A percentile compares a stretch with the other conserved stretches of the same genome.
Evolutionary conservation across 768 basidiomycete species (phyloP).

Genomic region (Agaricus subrufescens): DNA sequence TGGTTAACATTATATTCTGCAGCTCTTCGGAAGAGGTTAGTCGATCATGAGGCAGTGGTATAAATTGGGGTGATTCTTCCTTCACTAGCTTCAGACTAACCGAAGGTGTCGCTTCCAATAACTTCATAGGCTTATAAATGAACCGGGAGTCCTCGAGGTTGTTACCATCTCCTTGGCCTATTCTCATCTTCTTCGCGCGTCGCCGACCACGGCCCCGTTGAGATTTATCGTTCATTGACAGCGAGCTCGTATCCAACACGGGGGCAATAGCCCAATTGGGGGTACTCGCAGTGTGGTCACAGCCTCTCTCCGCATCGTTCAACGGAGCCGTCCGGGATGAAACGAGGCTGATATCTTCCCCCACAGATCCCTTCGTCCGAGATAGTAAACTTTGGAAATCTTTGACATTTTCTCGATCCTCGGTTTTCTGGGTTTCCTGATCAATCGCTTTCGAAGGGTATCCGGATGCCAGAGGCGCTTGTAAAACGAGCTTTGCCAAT

Average conservation of each 20-base stretch:
- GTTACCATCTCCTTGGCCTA: neutral
- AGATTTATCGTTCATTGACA: neutral
- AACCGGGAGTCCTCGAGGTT: neutral
- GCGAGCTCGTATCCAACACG: neutral
- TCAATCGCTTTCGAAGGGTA: slow-evolving; percentile 1
- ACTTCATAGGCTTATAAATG: neutral
- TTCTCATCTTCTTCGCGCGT: neutral
- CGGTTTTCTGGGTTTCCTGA: neutral
- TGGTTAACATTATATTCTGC: neutral
- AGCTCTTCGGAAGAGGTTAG: neutral
- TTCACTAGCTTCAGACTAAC: neutral
- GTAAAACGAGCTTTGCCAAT: slow-evolving; percentile 27
- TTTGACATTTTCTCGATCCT: neutral
- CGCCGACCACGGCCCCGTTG: neutral
- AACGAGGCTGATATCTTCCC: neutral
- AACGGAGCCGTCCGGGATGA: neutral
- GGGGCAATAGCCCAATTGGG: slow-evolving; percentile 32
- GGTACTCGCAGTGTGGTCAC: neutral
- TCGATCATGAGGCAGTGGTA: neutral
- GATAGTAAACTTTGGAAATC: slow-evolving; percentile 23
- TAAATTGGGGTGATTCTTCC: neutral
- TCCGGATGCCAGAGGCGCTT: slow-evolving; percentile 20
- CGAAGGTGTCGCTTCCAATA: neutral
- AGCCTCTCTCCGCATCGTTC: neutral
- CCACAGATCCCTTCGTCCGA: neutral